Evolutionary conservation across 2,329 filamentous ascomycete genomes (phyloP).

Genomic region (Penicillium rolfsii): DNA sequence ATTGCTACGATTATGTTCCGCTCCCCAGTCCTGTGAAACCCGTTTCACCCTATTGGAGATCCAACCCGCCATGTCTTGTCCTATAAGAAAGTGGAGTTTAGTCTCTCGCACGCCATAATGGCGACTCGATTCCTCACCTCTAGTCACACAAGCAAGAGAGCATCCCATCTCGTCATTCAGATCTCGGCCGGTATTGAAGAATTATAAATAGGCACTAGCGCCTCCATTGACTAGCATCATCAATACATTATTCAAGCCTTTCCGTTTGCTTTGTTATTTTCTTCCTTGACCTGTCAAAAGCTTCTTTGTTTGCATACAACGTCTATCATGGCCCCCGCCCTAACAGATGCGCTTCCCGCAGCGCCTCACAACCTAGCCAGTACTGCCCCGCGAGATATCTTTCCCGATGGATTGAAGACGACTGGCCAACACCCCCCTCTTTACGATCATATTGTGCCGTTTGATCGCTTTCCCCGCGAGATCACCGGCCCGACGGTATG

Average conservation of each 20-base stretch:
- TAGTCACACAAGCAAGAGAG: conserved; percentile 8
- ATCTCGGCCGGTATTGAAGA: conserved; percentile 14
- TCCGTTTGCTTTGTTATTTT: not conserved
- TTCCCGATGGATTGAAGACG: conserved; percentile 68
- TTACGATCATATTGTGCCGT: conserved; percentile 66
- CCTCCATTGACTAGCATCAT: not conserved
- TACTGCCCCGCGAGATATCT: conserved; percentile 52
- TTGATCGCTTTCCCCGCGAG: conserved; percentile 69
- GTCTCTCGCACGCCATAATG: conserved; percentile 36
- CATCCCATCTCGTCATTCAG: conserved; percentile 2
- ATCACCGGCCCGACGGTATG: conserved; percentile 75
- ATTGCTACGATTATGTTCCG: not conserved
- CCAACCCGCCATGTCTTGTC: conserved; percentile 5
- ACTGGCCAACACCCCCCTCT: conserved; percentile 74
- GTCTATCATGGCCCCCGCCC: conserved; percentile 44
- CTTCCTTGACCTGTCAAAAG: not conserved
- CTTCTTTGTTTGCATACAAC: not conserved
- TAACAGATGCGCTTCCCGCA: conserved; percentile 42
- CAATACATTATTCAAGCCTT: not conserved
- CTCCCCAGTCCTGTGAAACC: not conserved
- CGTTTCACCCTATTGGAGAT: not conserved
- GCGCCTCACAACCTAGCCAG: conserved; percentile 44
- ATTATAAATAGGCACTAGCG: conserved; percentile 21
- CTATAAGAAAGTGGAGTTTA: conserved; percentile 21
- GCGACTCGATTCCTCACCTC: conserved; percentile 32